Base-by-base conservation (phyloP, 371 early-diverging fungal genomes). In the Fennellomyces sp. region DNA sequence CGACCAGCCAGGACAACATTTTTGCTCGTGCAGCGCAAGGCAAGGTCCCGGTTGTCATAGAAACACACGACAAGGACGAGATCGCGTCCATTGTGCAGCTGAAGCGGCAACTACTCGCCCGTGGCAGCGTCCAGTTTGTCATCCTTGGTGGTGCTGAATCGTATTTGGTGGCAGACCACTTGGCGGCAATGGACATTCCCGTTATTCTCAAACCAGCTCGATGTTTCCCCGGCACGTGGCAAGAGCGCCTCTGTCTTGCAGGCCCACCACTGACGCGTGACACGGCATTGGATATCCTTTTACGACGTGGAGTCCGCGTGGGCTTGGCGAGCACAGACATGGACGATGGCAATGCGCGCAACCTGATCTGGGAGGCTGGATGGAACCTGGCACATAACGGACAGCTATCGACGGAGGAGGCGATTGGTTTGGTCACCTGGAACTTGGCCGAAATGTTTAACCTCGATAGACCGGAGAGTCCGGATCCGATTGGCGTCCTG, bases 401-500 rank as follows among this genome's bases (percentile, higher is more conserved):
- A 5, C 39, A 67, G 0, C 41, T 78, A 19, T 61, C 62, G 6
- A 71, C 73, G 41, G 79, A 74, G 47, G 83, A 89, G 27, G 88
- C 91, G 27, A 81, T 91, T 11, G 92, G 88, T 3, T 73, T 90
- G 21, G 84, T 91, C 10, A 87, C 90, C 54, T 91, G 91, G 92
- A 87, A 86, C 57, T 66, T 88, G 42, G 89, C 88, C 11, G 74
- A 84, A n/a, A 85, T 88, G 31, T 77, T 86, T 52, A 84, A 81
- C 2, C 58, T 87, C 28, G 49, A 60, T 13, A 38, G 66, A 6
- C 52, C 57, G 0, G 62, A 54, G 26, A 63, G 66, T 31, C 28
- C 69, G 12, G 66, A 61, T 2, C 50, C 59, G 1, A 48, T 59
- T 7, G 78, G 81, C 36, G 36, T 52, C 0, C 23, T 81, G 4